phyloP scores from a whole-genome alignment of 768 basidiomycete species.

The Leccinum pellstonianum region DNA sequence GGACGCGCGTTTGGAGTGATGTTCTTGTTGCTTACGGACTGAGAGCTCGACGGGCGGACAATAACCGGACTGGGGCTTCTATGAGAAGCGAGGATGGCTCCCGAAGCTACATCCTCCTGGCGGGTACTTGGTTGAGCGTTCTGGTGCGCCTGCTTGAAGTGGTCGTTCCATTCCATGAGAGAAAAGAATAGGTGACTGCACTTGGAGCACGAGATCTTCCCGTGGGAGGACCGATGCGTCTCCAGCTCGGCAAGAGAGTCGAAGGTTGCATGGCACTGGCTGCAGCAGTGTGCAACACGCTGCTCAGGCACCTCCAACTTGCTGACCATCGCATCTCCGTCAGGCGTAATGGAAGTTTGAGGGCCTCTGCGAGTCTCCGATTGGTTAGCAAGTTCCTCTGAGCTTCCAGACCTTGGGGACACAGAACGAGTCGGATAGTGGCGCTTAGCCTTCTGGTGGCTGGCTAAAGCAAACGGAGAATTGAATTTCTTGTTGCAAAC shows the following conservation, averaged over 20 bases:
- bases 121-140: constrained; percentile 1
- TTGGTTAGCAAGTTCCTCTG: constrained; percentile 4
- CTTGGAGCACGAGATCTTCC: constrained; percentile 25
- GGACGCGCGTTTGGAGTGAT: not conserved
- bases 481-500: constrained; percentile 29
- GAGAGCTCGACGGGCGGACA: constrained; percentile 19
- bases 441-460: constrained; percentile 25
- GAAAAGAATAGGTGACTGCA: constrained; percentile 22
- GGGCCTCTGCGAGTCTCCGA: constrained; percentile 5
- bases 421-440: constrained; percentile 16
- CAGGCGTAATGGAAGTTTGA: not conserved
- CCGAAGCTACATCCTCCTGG: constrained; percentile 12
- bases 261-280: constrained; percentile 21
- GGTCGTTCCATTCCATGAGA: constrained; percentile 29
- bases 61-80: constrained; percentile 18
- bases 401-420: constrained; percentile 1
- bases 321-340: not conserved
- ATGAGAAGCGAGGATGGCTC: constrained; percentile 1
- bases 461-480: constrained; percentile 14
- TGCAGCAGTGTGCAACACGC: constrained; percentile 15
- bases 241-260: constrained; percentile 19
- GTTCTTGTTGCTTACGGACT: constrained; percentile 11
- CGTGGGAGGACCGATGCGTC: constrained; percentile 20
- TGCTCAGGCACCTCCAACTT: constrained; percentile 3
- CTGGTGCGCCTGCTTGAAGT: constrained; percentile 25